These are phyloP conservation scores for Cinnamomum micranthum DNA, from an alignment of 164 flowering plant genomes.

Conservation along the genomic window DNA sequence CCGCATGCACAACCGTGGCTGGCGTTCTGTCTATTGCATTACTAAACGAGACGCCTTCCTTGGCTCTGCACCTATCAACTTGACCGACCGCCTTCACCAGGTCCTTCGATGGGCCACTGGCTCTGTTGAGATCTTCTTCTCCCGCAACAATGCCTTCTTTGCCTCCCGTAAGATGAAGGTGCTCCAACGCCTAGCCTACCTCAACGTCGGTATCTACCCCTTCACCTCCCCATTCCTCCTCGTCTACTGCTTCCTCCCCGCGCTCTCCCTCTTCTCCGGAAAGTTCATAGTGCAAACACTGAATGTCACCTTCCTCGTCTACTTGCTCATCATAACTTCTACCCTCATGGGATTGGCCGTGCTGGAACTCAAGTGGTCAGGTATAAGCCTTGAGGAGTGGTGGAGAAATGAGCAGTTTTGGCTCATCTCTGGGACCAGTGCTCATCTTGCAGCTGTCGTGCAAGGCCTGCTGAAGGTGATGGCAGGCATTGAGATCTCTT, in stretches of 20 bases:
- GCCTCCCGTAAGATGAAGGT: conserved; percentile 39
- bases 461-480: conserved; percentile 75
- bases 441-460: conserved; percentile 67
- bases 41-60: conserved; percentile 77
- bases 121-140: conserved; percentile 85
- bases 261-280: conserved; percentile 73
- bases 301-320: conserved; percentile 42
- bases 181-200: conserved; percentile 69
- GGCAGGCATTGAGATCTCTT: conserved; percentile 74
- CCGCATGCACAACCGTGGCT: conserved; percentile 83
- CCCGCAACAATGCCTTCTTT: conserved; percentile 64
- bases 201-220: conserved; percentile 72
- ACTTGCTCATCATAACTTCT: conserved; percentile 46
- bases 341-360: conserved; percentile 54
- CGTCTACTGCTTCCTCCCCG: conserved; percentile 76
- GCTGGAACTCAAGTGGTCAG: conserved; percentile 73
- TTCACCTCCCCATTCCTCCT: conserved; percentile 69
- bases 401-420: conserved; percentile 89
- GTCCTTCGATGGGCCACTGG: conserved; percentile 88
- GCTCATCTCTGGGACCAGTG: conserved; percentile 74
- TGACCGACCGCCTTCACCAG: conserved; percentile 73
- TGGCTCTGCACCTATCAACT: conserved; percentile 78
- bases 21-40: conserved; percentile 71
- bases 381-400: conserved; percentile 71
- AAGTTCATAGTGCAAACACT: conserved; percentile 58